phyloP scores from a whole-genome alignment of 805 yeast genomes.

The Spathaspora arborariae region DNA sequence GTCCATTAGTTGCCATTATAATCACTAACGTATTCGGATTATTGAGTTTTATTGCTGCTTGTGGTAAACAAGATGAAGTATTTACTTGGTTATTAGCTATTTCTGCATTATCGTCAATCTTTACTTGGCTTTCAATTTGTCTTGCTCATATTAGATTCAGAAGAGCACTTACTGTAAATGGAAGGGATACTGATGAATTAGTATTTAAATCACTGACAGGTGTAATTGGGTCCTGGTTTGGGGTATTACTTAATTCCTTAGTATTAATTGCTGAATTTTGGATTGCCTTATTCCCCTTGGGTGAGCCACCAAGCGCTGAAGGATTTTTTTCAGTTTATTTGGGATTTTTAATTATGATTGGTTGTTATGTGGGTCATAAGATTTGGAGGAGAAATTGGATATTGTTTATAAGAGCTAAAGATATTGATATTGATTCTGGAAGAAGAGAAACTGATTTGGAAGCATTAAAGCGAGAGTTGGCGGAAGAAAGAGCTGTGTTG shows the following conservation, averaged over 20 bases:
- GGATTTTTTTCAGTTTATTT: conserved; percentile 35
- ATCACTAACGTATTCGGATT: conserved; percentile 54
- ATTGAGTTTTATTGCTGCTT: conserved; percentile 50
- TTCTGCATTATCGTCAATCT: conserved; percentile 38
- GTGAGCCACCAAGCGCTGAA: conserved; percentile 31
- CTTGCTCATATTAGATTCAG: conserved; percentile 38
- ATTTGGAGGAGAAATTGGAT: conserved; percentile 38
- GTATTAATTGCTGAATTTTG: conserved; percentile 42
- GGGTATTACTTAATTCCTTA: conserved; percentile 27
- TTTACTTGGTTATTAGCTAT: conserved; percentile 40
- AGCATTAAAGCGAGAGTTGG: conserved; percentile 32
- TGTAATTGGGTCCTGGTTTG: conserved; percentile 31
- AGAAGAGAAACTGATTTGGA: conserved; percentile 40
- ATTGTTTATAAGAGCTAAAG: conserved; percentile 29
- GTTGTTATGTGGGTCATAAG: conserved; percentile 38
- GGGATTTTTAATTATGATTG: conserved; percentile 33
- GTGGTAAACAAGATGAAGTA: conserved; percentile 36
- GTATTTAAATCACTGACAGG: conserved; percentile 37
- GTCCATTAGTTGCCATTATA: conserved; percentile 69
- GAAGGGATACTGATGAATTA: conserved; percentile 34
- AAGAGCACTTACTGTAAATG: conserved; percentile 30
- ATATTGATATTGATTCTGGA: conserved; percentile 40
- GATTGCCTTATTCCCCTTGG: conserved; percentile 38
- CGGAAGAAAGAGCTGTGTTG: conserved; percentile 28
- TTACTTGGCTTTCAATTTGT: conserved; percentile 40